These are phyloP conservation scores for Parastagonospora avenae DNA, from an alignment of 2,329 filamentous ascomycete genomes.

Conservation along the genomic window DNA sequence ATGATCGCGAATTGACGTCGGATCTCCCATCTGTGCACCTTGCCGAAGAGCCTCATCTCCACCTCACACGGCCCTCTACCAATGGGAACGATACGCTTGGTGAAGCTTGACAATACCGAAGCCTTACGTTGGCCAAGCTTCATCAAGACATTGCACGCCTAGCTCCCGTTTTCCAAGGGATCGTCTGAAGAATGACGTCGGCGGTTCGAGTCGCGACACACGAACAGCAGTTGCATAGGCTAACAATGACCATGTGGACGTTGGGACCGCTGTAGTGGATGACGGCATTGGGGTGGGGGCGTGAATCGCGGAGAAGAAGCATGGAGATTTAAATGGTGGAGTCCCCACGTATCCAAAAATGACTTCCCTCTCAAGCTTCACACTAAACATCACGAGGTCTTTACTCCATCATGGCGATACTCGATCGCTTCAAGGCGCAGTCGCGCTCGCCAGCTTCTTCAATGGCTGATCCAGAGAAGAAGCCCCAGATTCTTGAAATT, in stretches of 20 bases:
- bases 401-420: constrained; percentile 24
- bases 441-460: constrained; percentile 29
- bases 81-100: constrained; percentile 4
- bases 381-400: not conserved
- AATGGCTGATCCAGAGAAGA: constrained; percentile 36
- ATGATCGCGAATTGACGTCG: constrained; percentile 1
- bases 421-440: constrained; percentile 21
- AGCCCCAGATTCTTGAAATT: constrained; percentile 27
- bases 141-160: not conserved
- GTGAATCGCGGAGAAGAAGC: not conserved
- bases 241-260: constrained; percentile 2
- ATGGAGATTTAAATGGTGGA: constrained; percentile 3
- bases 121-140: constrained; percentile 3
- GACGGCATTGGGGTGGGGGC: constrained; percentile 3
- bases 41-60: constrained; percentile 2
- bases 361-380: not conserved
- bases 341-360: not conserved
- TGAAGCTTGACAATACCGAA: constrained; percentile 4
- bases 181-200: constrained; percentile 6
- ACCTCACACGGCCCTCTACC: not conserved
- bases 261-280: not conserved
- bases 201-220: not conserved
- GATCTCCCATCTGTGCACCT: not conserved
- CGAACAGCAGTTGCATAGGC: not conserved
- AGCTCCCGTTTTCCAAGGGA: not conserved